A percentile compares a stretch with the other conserved stretches of the same genome.
These are phyloP conservation scores for Phytophthora fragariaefolia DNA, from an alignment of 352 stramenopile genomes.

Conservation along the genomic window DNA sequence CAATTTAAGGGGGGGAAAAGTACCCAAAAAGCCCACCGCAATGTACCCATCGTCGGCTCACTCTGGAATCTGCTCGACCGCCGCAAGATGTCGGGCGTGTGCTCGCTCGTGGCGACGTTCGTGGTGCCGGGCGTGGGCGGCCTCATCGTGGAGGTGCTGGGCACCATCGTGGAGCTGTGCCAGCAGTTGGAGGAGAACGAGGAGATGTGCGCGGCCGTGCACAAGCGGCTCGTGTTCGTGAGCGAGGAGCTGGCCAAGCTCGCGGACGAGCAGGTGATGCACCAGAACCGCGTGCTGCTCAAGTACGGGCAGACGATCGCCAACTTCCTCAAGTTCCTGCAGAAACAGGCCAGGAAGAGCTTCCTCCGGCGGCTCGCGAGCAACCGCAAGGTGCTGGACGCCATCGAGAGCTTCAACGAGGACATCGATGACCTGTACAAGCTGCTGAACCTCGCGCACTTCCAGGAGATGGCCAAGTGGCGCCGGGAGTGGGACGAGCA, in stretches of 20 bases:
- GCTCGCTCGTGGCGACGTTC: conserved; percentile 34
- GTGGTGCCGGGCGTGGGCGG: conserved; percentile 28
- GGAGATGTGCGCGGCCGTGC: conserved; percentile 28
- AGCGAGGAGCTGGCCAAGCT: conserved; percentile 32
- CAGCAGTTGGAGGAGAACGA: conserved; percentile 44
- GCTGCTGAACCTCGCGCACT: conserved; percentile 25
- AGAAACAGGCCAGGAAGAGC: conserved; percentile 30
- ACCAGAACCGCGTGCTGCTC: conserved; percentile 30
- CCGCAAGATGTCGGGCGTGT: conserved; percentile 22
- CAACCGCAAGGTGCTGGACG: conserved; percentile 33
- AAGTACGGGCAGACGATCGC: conserved; percentile 28
- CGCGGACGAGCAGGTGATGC: conserved; percentile 28
- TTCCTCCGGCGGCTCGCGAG: conserved; percentile 32
- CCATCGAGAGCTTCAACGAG: conserved; percentile 35
- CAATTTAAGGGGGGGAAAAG: too few species aligned
- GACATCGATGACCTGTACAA: conserved; percentile 38
- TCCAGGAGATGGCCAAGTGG: conserved; percentile 40
- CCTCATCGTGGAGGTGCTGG: conserved; percentile 28
- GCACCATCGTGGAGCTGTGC: conserved; percentile 31
- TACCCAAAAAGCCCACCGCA: too few species aligned
- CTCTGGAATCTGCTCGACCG: neutral
- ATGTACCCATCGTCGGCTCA: conserved; percentile 4
- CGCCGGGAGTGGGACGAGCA: conserved; percentile 36
- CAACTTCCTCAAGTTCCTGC: conserved; percentile 33
- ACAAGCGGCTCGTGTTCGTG: conserved; percentile 28